A percentile compares a stretch with the other conserved stretches of the same genome.
Conservation (phyloP, 805 yeast genomes). For the Schizosaccharomyces lindneri region DNA sequence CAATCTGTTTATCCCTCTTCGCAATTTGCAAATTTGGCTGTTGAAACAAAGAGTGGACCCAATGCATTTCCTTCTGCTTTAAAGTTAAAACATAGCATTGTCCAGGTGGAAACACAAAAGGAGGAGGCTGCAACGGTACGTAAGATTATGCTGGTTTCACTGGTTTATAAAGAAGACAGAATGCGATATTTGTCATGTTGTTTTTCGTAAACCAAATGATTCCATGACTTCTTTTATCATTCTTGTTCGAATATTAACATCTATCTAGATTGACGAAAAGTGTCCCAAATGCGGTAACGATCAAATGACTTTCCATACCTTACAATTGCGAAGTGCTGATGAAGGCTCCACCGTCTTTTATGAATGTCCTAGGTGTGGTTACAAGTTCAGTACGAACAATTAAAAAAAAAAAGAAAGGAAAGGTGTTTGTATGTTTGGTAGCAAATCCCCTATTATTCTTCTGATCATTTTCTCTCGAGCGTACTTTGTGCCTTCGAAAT, state of each 20-base stretch:
- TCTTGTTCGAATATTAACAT: background rate
- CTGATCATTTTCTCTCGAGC: no score
- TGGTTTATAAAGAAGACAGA: background rate
- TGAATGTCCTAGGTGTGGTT: slow-evolving; percentile 82
- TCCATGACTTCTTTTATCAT: background rate
- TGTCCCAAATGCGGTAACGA: slow-evolving; percentile 98
- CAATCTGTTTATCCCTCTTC: slow-evolving; percentile 18
- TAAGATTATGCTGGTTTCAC: background rate
- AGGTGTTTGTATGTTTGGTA: no score
- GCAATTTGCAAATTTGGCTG: slow-evolving; percentile 54
- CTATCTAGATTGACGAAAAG: slow-evolving; percentile 52
- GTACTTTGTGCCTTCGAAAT: no score
- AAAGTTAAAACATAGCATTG: slow-evolving; percentile 62
- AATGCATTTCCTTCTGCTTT: slow-evolving; percentile 84
- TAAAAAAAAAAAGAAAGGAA: slow-evolving; percentile 11
- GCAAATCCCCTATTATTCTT: no score
- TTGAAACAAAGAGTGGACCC: slow-evolving; percentile 64
- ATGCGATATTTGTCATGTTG: background rate
- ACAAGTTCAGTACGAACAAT: slow-evolving; percentile 84
- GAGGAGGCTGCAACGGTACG: slow-evolving; percentile 71
- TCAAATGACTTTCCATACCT: slow-evolving; percentile 92
- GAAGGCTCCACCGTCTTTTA: slow-evolving; percentile 98
- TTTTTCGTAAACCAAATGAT: background rate
- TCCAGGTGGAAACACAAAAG: slow-evolving; percentile 45
- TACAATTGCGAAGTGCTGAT: slow-evolving; percentile 92